Evolutionary conservation across 176 grass and related monocot genomes (phyloP), one percentile per base, ranked within the genome.

Genomic region (Rhynchospora tenuis): DNA sequence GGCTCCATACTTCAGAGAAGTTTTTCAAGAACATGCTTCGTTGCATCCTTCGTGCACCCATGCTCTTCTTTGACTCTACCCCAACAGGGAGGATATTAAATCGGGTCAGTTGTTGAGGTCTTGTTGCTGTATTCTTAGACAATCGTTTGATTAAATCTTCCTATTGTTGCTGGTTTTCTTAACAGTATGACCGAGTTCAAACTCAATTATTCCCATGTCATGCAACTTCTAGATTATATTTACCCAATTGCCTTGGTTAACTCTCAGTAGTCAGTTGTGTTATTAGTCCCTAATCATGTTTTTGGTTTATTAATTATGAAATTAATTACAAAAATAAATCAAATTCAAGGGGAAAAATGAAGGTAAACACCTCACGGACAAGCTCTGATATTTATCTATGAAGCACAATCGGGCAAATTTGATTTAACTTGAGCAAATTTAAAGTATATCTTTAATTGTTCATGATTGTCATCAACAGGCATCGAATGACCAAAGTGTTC

Each of bases 1-100:
- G 91, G 61, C 88, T 99, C 51, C 51, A 84, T 73, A 89, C 96
- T 77, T 89, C 96, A 74, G 82, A 99, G 81, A 90, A 83, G 58
- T 93, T 99, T 76, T 99, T 99, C 45, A 88, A 90, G 55, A 87
- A 90, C 65, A 99, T 99, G 96, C 88, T 99, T 22, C 86, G 71
- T 33, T 91, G 91, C 72, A 89, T 95, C 42, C 10, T 99, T 64
- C 93, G 81, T 56, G 96, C 96, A 31, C 96, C 96, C 14, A 99
- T 99, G 96, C 92, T 92, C 20, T 99, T 99, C 89, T 99, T 95
- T 88, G 96, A 99, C 71, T 95, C 96, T 75, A 99, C 96, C 9
- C 96, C 91, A 87, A 89, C 89, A 60, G 96, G 96, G 66, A 93
- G 96, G 87, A 98, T 98, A 84, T 85, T 98, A 81, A 98, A 98